Conservation (phyloP, 2,329 filamentous ascomycete genomes). For the Diaporthe caulivora region DNA sequence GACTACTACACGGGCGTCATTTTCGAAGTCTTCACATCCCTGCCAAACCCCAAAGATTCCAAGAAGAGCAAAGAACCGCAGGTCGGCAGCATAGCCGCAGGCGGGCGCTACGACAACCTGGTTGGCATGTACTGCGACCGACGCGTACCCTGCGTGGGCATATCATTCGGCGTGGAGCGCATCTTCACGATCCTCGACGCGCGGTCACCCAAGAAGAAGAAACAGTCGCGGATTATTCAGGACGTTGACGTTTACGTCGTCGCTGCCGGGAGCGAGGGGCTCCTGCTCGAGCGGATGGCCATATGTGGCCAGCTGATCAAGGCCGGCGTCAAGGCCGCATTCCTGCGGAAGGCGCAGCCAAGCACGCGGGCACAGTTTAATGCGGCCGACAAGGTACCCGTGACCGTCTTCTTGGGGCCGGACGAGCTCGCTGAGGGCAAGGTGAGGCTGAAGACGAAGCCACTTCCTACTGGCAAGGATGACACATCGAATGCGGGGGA, state of each 20-base stretch:
- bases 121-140: conserved; percentile 95
- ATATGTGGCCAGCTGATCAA: conserved; percentile 82
- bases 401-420: conserved; percentile 83
- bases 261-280: conserved; percentile 83
- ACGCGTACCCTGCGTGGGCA: conserved; percentile 90
- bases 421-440: conserved; percentile 30
- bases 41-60: conserved; percentile 69
- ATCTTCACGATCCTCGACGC: conserved; percentile 95
- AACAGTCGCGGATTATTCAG: conserved; percentile 66
- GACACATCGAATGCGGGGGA: conserved; percentile 88
- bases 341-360: conserved; percentile 86
- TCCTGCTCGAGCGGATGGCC: conserved; percentile 84
- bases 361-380: conserved; percentile 89
- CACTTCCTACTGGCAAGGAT: conserved; percentile 66
- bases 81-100: conserved; percentile 80
- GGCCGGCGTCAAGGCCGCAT: conserved; percentile 88
- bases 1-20: conserved; percentile 74
- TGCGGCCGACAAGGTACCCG: conserved; percentile 78
- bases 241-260: conserved; percentile 91
- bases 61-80: conserved; percentile 52
- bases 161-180: conserved; percentile 94
- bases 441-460: conserved; percentile 73
- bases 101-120: conserved; percentile 91
- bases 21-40: conserved; percentile 89
- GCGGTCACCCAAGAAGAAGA: conserved; percentile 72